These are phyloP conservation scores for Aureobasidium sp. DNA, from an alignment of 2,329 filamentous ascomycete species.

Conservation along the genomic window DNA sequence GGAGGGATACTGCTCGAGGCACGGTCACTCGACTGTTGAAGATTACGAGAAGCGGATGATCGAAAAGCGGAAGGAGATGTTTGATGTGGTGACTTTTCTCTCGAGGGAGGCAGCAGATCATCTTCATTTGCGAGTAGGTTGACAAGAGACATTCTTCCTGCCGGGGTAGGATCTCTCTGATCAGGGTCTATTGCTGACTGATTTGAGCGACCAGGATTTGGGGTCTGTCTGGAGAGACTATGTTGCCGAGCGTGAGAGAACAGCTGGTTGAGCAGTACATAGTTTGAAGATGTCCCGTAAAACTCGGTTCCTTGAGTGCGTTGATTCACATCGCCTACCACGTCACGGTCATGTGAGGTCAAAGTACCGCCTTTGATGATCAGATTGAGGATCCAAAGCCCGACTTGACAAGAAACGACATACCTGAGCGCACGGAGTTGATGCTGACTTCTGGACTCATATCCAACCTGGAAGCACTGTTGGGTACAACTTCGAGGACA, in stretches of 20 bases:
- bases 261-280: slow-evolving; percentile 14
- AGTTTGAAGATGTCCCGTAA: slow-evolving; percentile 16
- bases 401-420: neutral
- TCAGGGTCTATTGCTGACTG: neutral
- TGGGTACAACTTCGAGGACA: neutral
- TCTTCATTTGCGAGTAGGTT: slow-evolving; percentile 8
- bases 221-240: neutral
- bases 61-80: neutral
- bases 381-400: neutral
- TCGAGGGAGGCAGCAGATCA: neutral
- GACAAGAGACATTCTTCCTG: neutral
- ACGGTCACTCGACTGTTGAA: neutral
- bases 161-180: neutral
- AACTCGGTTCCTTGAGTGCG: slow-evolving; percentile 17
- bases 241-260: slow-evolving; percentile 11
- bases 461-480: neutral
- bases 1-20: neutral
- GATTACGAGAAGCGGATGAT: neutral
- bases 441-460: neutral
- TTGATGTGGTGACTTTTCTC: neutral
- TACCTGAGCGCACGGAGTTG: neutral
- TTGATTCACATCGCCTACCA: slow-evolving; percentile 15
- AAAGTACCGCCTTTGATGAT: neutral
- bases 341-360: slow-evolving; percentile 2
- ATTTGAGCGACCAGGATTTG: neutral